phyloP scores from a whole-genome alignment of 1,284 basidiomycete species.

The Cryptococcus sp. region DNA sequence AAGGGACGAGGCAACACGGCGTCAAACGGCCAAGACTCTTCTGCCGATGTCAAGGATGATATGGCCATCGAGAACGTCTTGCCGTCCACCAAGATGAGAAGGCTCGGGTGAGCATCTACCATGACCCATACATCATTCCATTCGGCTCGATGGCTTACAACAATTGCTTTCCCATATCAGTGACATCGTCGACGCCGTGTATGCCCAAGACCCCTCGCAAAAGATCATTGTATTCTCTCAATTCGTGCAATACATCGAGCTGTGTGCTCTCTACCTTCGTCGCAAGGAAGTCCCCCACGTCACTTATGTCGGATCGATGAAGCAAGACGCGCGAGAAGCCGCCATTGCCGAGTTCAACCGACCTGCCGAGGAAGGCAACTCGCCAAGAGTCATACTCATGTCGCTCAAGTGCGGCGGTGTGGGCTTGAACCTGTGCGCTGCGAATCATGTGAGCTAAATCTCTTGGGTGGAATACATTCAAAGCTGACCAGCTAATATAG shows the following conservation, averaged over 20 bases:
- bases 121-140: neutral
- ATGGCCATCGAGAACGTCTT: conserved; percentile 31
- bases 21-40: conserved; percentile 13
- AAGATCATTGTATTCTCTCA: conserved; percentile 48
- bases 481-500: conserved; percentile 12
- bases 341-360: conserved; percentile 40
- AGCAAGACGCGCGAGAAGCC: conserved; percentile 36
- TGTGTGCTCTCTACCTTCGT: conserved; percentile 36
- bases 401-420: conserved; percentile 50
- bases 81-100: conserved; percentile 47
- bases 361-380: conserved; percentile 22
- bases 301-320: conserved; percentile 50
- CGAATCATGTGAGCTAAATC: conserved; percentile 38
- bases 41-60: conserved; percentile 13
- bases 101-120: conserved; percentile 33
- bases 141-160: neutral
- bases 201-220: conserved; percentile 29
- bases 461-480: neutral
- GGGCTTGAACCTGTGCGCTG: conserved; percentile 48
- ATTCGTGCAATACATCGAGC: conserved; percentile 49
- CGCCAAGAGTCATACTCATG: conserved; percentile 50
- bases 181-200: conserved; percentile 31
- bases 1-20: conserved; percentile 60
- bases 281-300: conserved; percentile 29
- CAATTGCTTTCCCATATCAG: conserved; percentile 8